Evolutionary conservation across 2,329 filamentous ascomycete species (phyloP), one percentile per base, ranked within the genome.

Genomic region (Triangularia verruculosa): DNA sequence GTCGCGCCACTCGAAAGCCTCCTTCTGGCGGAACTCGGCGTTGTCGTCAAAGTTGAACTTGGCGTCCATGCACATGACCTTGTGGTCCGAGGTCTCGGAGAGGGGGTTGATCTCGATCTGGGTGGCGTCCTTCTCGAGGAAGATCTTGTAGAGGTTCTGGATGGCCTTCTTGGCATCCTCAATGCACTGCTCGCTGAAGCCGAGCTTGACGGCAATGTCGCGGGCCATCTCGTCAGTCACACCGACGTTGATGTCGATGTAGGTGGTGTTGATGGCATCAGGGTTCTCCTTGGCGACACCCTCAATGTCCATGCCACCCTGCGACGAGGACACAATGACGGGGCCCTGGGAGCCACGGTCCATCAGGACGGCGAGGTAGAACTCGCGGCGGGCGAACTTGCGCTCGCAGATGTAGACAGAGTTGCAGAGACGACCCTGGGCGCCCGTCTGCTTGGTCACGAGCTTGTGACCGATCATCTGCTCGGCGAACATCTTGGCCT

Each of bases 391-490:
- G 73, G 95, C 95, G 76, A 97, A 99, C 85, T 99, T 99, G 86
- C 95, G 93, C 86, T 99, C 95, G 82, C 94, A 96, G 78, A 99
- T 98, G 85, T 96, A 98, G 77, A 99, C 95, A 69, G 93, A 87
- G 80, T 91, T 98, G 87, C 95, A 99, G 77, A 96, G 87, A 78
- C 95, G 92, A 76, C 95, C 95, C 72, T 80, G 86, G 72, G 94
- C 92, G 78, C 95, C 95, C 64, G 95, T 99, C 85, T 99, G 95
- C 88, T 99, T 99, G 79, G 95, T 99, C 81, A 99, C 87, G 80
- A 99, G 92, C 82, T 97, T 97, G 84, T 99, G 94, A 76, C 95
- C 95, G 80, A 99, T 98, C 95, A 99, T 99, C 84, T 99, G 93
- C 72, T 94, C 87, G 72, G 95, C 94, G 78, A 99, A 97, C 88